These are phyloP conservation scores for Platanus orientalis DNA, from an alignment of 164 flowering plant genomes.

Conservation along the genomic window DNA sequence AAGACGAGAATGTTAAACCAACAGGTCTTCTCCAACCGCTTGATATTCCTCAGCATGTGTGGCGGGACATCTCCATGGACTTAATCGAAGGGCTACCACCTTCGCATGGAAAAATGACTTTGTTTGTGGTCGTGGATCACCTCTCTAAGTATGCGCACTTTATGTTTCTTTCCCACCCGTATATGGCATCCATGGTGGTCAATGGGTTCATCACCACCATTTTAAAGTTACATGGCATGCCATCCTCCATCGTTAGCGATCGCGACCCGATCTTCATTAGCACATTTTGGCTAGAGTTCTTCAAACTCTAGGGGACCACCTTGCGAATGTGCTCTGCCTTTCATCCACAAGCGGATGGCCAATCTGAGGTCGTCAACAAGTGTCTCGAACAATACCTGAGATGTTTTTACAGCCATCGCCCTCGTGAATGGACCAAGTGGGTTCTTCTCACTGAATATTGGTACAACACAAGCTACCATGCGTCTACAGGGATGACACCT, in stretches of 20 bases:
- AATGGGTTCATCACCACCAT: not conserved
- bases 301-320: not conserved
- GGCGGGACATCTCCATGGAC: not conserved
- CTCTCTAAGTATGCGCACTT: conserved; percentile 3
- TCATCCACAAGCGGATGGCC: conserved; percentile 4
- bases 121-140: conserved; percentile 2
- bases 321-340: not conserved
- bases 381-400: conserved; percentile 1
- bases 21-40: too few species aligned
- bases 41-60: not conserved
- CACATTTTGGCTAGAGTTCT: not conserved
- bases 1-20: too few species aligned
- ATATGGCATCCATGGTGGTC: not conserved
- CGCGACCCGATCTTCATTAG: conserved; percentile 1
- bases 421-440: not conserved
- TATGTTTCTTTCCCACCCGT: not conserved
- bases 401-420: not conserved
- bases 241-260: conserved; percentile 2
- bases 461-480: conserved; percentile 11
- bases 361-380: conserved; percentile 3
- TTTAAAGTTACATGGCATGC: conserved; percentile 9
- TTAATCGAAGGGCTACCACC: not conserved
- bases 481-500: not conserved
- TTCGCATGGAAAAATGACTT: too few species aligned
- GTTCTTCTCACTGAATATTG: conserved; percentile 5